Evolutionary conservation across 306 rosid species (phyloP).

Genomic region (Hylodesmum podocarpum): DNA sequence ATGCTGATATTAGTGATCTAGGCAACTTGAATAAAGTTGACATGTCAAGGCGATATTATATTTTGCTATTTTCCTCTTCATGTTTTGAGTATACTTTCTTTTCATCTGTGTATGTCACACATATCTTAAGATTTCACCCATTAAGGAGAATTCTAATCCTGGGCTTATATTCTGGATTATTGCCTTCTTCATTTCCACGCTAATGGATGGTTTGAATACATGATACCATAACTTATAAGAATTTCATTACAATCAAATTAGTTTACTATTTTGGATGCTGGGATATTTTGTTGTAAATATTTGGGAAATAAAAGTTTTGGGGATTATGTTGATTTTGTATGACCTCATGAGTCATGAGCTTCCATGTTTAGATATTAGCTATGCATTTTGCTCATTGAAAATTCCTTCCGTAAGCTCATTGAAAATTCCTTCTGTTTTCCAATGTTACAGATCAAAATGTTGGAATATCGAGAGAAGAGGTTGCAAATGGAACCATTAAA

Average conservation of each 20-base stretch:
- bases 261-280: background rate
- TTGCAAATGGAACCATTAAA: conserved; percentile 76
- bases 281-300: background rate
- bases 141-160: background rate
- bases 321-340: background rate
- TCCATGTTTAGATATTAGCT: conserved; percentile 7
- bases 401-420: background rate
- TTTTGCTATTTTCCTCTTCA: background rate
- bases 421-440: background rate
- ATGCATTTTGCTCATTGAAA: conserved; percentile 13
- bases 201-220: background rate
- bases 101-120: background rate
- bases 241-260: background rate
- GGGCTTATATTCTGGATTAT: conserved; percentile 18
- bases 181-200: conserved; percentile 7
- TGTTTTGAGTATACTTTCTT: background rate
- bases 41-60: background rate
- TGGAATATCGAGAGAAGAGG: conserved; percentile 74
- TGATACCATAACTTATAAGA: background rate
- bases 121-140: background rate
- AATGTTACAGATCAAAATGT: conserved; percentile 58
- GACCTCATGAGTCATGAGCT: background rate
- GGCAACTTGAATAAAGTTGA: conserved; percentile 8
- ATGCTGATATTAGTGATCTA: background rate
- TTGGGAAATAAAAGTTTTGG: background rate